phyloP scores from a whole-genome alignment of 139 green algal genomes.

The Penium margaritaceum region DNA sequence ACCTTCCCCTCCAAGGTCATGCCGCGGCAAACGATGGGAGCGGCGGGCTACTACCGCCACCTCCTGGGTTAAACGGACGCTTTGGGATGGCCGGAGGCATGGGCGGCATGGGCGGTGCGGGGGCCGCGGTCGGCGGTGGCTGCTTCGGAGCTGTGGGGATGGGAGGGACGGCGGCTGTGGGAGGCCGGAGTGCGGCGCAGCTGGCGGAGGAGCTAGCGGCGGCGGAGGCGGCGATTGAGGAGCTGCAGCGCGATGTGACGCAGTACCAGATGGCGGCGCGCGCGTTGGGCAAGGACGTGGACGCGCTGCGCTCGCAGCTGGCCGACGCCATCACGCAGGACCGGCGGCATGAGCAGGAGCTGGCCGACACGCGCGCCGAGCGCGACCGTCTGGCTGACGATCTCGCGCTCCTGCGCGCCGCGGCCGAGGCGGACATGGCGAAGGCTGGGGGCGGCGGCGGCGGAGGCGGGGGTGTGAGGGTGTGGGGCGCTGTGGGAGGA shows the following conservation, averaged over 20 bases:
- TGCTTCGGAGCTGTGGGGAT: no score
- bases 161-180: not conserved
- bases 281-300: not conserved
- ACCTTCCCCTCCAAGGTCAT: no score
- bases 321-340: not conserved
- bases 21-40: no score
- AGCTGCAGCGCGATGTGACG: not conserved
- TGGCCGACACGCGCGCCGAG: constrained; percentile 16
- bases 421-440: not conserved
- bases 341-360: constrained; percentile 22
- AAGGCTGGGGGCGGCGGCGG: not conserved
- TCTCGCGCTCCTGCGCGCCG: not conserved
- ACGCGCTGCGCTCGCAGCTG: not conserved
- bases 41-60: no score
- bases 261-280: constrained; percentile 10
- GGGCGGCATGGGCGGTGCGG: no score
- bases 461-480: not conserved
- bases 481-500: not conserved
- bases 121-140: no score
- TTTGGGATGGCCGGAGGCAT: no score
- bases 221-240: constrained; percentile 23
- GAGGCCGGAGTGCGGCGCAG: not conserved
- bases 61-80: no score
- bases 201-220: not conserved
- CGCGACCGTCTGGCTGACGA: constrained; percentile 11